Evolutionary conservation across 169 alveolate species (phyloP), one percentile per base, ranked within the genome.

Genomic region (Cryptosporidium baileyi): DNA sequence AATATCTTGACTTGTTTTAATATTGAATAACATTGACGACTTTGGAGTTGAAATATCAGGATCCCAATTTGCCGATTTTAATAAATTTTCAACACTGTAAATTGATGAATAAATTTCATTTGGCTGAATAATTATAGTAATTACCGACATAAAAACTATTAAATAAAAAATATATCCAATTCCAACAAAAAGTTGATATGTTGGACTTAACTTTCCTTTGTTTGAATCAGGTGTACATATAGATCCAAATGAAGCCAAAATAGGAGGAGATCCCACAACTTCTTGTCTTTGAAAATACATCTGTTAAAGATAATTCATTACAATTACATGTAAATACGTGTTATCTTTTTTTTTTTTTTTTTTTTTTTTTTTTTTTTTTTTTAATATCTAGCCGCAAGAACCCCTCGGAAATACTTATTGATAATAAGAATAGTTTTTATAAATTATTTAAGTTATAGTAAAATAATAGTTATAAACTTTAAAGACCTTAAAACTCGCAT

Each of bases 141-240:
- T 54, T n/a, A 74, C 85, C 11, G 54, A 24, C 51, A 57, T 17
- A 52, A 59, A 52, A 38, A 54, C 17, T 41, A 74, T 74, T 40
- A 74, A 57, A 74, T 54, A 74, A 36, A 74, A 19, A 15, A 74
- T 51, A 24, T 74, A 74, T 22, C 85, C 85, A 11, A 74, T 30
- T 57, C 85, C 85, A 74, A 74, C 85, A 54, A 74, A 54, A 36
- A 74, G 67, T 34, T 74, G 85, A 19, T 52, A 74, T 11, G 67
- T 74, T 36, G 85, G 85, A 32, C 85, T 54, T 36, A 74, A 34
- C 24, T 74, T 74, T 26, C 61, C 57, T 24, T 41, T 51, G 9
- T 74, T 74, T 22, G 85, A 54, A 13, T 41, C 57, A 52, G 19
- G 30, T 1, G 74, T 52, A 41, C 60, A 59, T 28, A 34, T 17